phyloP scores from a whole-genome alignment of 805 yeast species.

The Metschnikowia lochheadii region DNA sequence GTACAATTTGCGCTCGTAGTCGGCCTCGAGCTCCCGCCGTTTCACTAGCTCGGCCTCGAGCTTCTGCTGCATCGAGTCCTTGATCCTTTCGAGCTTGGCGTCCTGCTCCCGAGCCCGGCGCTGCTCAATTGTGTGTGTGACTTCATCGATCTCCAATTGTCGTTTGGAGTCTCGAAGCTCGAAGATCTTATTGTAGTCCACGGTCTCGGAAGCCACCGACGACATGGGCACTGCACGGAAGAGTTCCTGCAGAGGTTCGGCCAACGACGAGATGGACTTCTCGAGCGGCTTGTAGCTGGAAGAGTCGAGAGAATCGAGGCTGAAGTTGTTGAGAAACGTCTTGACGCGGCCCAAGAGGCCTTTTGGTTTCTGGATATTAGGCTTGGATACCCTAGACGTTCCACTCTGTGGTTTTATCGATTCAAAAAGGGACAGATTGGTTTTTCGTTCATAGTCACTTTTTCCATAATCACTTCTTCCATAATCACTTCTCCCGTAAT shows the following conservation, averaged over 20 bases:
- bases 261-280: conserved; percentile 1
- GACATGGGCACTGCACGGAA: not conserved
- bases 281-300: conserved; percentile 1
- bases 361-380: not conserved
- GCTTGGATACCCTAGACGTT: not conserved
- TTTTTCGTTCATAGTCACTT: too few relatives aligned
- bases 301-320: not conserved
- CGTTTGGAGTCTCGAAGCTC: not conserved
- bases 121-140: not conserved
- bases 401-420: not conserved
- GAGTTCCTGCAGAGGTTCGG: not conserved
- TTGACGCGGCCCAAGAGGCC: conserved; percentile 1
- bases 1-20: conserved; percentile 11
- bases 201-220: not conserved
- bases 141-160: not conserved
- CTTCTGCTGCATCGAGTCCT: not conserved
- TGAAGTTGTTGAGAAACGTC: not conserved
- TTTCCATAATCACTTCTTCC: too few relatives aligned
- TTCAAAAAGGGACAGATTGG: too few relatives aligned
- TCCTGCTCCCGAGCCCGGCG: not conserved
- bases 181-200: conserved; percentile 2
- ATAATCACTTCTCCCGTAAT: too few relatives aligned
- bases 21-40: not conserved
- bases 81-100: not conserved
- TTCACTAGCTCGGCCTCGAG: conserved; percentile 3